Conservation (phyloP, 1,284 basidiomycete genomes). For the Porodaedalea pini region DNA sequence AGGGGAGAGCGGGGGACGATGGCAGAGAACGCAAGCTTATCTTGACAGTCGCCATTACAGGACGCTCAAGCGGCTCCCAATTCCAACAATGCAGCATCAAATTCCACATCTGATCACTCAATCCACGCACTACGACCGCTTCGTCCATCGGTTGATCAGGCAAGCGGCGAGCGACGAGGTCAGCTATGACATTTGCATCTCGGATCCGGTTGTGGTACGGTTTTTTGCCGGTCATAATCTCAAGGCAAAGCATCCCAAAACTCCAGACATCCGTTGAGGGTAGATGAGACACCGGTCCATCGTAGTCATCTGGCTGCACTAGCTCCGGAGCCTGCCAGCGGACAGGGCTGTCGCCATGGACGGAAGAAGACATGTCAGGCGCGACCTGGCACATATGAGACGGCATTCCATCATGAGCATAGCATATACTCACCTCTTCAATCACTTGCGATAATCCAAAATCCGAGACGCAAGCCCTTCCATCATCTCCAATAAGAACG, state of each 20-base stretch:
- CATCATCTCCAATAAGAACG: constrained; percentile 36
- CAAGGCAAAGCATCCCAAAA: constrained; percentile 42
- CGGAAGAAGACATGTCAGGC: constrained; percentile 27
- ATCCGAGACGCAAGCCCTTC: constrained; percentile 37
- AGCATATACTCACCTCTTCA: constrained; percentile 33
- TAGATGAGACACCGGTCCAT: constrained; percentile 30
- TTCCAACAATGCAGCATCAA: constrained; percentile 40
- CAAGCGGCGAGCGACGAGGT: constrained; percentile 30
- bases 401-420: constrained; percentile 2
- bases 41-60: constrained; percentile 32
- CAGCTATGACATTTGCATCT: constrained; percentile 32
- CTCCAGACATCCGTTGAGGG: constrained; percentile 43
- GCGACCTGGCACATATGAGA: constrained; percentile 26
- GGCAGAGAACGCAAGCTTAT: background rate
- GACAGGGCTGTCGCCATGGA: constrained; percentile 25
- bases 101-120: constrained; percentile 38
- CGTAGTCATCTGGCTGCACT: constrained; percentile 21
- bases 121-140: constrained; percentile 26
- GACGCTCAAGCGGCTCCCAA: constrained; percentile 34
- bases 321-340: constrained; percentile 43
- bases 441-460: constrained; percentile 43
- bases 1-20: background rate
- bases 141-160: constrained; percentile 32
- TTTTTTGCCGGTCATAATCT: constrained; percentile 38
- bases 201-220: constrained; percentile 33